phyloP scores from a whole-genome alignment of 805 yeast species.

The Isabelozyma gotoi region DNA sequence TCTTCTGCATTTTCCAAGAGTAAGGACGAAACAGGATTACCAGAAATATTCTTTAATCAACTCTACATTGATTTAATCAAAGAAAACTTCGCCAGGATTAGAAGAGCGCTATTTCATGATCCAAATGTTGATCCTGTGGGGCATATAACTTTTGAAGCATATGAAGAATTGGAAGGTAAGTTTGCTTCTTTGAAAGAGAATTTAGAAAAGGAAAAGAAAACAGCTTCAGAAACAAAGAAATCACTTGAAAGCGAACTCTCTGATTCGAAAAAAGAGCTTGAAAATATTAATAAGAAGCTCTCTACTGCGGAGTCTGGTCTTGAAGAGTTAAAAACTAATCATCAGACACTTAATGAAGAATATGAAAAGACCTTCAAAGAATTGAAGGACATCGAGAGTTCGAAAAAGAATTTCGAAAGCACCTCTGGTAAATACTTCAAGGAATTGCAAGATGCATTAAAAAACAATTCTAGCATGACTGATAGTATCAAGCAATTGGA shows the following conservation, averaged over 20 bases:
- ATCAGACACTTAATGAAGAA: slow-evolving; percentile 15
- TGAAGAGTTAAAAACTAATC: slow-evolving; percentile 15
- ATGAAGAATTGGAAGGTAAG: slow-evolving; percentile 44
- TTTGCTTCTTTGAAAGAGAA: slow-evolving; percentile 24
- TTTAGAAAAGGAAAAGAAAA: slow-evolving; percentile 18
- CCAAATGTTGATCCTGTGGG: slow-evolving; percentile 73
- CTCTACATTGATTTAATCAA: slow-evolving; percentile 64
- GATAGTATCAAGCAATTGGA: slow-evolving; percentile 28
- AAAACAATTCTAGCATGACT: slow-evolving; percentile 19
- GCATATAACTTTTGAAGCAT: slow-evolving; percentile 61
- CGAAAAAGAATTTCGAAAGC: slow-evolving; percentile 28
- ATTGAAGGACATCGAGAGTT: slow-evolving; percentile 24
- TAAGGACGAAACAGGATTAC: slow-evolving; percentile 83
- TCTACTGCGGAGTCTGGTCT: slow-evolving; percentile 14
- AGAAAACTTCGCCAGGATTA: slow-evolving; percentile 67
- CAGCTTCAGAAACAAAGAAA: slow-evolving; percentile 15
- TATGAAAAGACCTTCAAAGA: slow-evolving; percentile 18
- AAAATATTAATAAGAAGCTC: slow-evolving; percentile 13
- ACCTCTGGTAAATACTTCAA: slow-evolving; percentile 25
- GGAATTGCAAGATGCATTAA: slow-evolving; percentile 32
- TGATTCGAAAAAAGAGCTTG: slow-evolving; percentile 9
- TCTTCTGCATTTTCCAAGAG: slow-evolving; percentile 48
- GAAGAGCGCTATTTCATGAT: slow-evolving; percentile 67
- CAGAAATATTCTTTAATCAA: slow-evolving; percentile 71
- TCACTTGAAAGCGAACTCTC: slow-evolving; percentile 17